Conservation (phyloP, 148 eudicot genomes). For the Cornus suecica region DNA sequence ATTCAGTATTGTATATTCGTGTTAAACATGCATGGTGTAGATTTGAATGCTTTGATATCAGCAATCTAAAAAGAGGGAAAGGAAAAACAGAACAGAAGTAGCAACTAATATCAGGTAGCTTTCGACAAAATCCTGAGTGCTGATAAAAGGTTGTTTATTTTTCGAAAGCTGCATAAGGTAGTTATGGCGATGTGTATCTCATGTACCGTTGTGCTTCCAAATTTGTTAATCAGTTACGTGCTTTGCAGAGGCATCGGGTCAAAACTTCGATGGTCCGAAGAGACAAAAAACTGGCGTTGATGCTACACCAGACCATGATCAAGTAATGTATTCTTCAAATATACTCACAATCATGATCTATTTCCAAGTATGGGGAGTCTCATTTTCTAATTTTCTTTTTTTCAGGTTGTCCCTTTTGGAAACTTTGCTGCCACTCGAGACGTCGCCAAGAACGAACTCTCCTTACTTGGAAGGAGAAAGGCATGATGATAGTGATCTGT, state of each 20-base stretch:
- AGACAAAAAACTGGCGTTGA: slow-evolving; percentile 37
- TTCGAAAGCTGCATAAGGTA: not conserved
- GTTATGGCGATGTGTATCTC: too few species aligned
- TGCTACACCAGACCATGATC: slow-evolving; percentile 27
- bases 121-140: not conserved
- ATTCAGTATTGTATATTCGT: not conserved
- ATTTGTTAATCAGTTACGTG: not conserved
- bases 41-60: not conserved
- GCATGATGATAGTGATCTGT: not conserved
- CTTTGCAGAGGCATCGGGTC: slow-evolving; percentile 64
- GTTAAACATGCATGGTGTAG: not conserved
- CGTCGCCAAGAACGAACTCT: not conserved
- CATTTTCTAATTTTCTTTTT: slow-evolving; percentile 8
- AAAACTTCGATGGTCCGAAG: slow-evolving; percentile 61
- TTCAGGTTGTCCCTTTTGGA: slow-evolving; percentile 35
- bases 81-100: too few species aligned
- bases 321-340: slow-evolving; percentile 19
- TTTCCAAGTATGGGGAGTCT: not conserved
- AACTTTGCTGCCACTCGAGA: slow-evolving; percentile 11
- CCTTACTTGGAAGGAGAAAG: too few species aligned
- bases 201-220: not conserved
- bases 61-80: too few species aligned
- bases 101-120: not conserved
- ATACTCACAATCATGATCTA: not conserved
- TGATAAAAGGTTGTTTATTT: not conserved